Percentiles rank a stretch among this genome's conserved stretches.
Evolutionary conservation across 495 filamentous ascomycete species (phyloP).

Genomic region (Cercophora newfieldiana): DNA sequence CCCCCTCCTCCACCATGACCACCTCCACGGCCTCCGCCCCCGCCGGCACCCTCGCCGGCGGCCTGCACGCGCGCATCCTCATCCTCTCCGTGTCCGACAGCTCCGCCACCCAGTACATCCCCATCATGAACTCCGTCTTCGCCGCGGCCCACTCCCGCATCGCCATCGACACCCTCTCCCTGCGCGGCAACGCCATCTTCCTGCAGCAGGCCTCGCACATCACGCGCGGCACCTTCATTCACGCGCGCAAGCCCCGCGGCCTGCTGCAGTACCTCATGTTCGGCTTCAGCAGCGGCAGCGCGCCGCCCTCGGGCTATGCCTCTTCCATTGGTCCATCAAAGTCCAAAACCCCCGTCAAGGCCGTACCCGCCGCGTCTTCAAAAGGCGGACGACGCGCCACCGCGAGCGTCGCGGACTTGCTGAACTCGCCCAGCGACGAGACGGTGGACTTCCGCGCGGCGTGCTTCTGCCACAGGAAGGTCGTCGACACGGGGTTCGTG

Average conservation of each 20-base stretch:
- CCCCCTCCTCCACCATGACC: constrained; percentile 36
- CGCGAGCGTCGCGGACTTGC: constrained; percentile 39
- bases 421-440: constrained; percentile 78
- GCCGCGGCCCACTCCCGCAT: constrained; percentile 83
- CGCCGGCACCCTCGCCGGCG: constrained; percentile 36
- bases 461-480: constrained; percentile 91
- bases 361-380: not conserved
- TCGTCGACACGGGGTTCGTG: constrained; percentile 91
- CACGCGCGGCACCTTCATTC: constrained; percentile 84
- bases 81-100: constrained; percentile 79
- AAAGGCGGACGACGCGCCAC: not conserved
- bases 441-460: constrained; percentile 94
- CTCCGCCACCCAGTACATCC: constrained; percentile 88
- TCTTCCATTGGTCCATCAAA: too few relatives aligned
- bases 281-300: constrained; percentile 63
- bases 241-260: constrained; percentile 59
- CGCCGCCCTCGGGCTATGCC: too few relatives aligned
- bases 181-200: constrained; percentile 81
- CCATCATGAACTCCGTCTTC: constrained; percentile 97
- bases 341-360: not conserved
- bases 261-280: constrained; percentile 93
- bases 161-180: constrained; percentile 85
- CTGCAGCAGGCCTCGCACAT: constrained; percentile 92
- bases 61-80: constrained; percentile 80
- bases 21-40: constrained; percentile 32